Conservation (phyloP, 2,329 filamentous ascomycete genomes). For the Chalaropsis ovoidea region DNA sequence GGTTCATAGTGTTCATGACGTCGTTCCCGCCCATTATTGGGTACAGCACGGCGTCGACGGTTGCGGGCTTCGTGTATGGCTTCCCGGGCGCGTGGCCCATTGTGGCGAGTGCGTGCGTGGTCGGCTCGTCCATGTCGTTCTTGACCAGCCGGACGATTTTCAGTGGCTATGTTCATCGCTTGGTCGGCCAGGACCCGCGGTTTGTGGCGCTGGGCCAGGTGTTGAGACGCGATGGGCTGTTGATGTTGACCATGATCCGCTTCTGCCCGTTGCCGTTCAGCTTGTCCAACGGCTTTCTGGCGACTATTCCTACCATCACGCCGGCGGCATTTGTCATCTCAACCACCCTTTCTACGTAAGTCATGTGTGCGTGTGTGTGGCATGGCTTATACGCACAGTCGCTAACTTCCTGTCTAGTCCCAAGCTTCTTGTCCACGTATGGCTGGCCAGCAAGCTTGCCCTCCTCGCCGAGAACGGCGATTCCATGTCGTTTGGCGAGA, state of each 20-base stretch:
- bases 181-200: conserved; percentile 72
- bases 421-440: conserved; percentile 84
- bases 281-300: conserved; percentile 85
- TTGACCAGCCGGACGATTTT: conserved; percentile 69
- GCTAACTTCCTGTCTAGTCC: conserved; percentile 42
- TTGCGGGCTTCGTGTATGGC: conserved; percentile 47
- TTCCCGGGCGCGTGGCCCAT: conserved; percentile 66
- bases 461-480: conserved; percentile 73
- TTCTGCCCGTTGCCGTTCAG: conserved; percentile 89
- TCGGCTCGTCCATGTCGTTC: conserved; percentile 71
- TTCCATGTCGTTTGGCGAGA: conserved; percentile 69
- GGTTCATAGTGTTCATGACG: conserved; percentile 61
- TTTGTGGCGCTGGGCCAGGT: conserved; percentile 85
- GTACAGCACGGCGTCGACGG: conserved; percentile 60
- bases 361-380: conserved; percentile 21
- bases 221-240: conserved; percentile 78
- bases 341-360: conserved; percentile 61
- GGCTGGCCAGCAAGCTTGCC: conserved; percentile 77
- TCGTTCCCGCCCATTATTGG: conserved; percentile 83
- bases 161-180: conserved; percentile 63
- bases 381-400: background rate
- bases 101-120: conserved; percentile 64
- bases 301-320: conserved; percentile 81
- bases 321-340: conserved; percentile 67
- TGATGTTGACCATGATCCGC: conserved; percentile 81